These are phyloP conservation scores for Geotrichum reessii DNA, from an alignment of 1,139 yeast species.

Conservation along the genomic window DNA sequence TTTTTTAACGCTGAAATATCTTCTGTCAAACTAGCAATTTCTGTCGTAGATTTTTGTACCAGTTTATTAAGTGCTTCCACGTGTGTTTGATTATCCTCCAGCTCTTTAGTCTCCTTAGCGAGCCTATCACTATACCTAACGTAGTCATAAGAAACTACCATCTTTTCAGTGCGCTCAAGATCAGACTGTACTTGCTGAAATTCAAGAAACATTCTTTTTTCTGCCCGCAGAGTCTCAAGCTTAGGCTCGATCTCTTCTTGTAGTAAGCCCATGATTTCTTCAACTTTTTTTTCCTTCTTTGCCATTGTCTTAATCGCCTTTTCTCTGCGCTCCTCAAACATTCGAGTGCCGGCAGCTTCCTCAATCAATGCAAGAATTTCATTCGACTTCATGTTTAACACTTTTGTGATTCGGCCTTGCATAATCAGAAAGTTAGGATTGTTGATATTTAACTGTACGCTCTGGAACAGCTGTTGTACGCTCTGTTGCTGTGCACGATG, in stretches of 20 bases:
- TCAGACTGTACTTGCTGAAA: conserved; percentile 81
- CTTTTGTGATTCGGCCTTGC: conserved; percentile 98
- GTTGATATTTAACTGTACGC: conserved; percentile 91
- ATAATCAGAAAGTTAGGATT: conserved; percentile 94
- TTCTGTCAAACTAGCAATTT: conserved; percentile 53
- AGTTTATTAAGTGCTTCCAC: conserved; percentile 38
- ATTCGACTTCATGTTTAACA: conserved; percentile 88
- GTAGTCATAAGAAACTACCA: conserved; percentile 77
- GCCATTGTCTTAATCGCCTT: conserved; percentile 89
- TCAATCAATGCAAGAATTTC: conserved; percentile 88
- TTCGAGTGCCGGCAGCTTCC: conserved; percentile 97
- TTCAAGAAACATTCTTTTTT: conserved; percentile 77
- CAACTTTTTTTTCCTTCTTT: conserved; percentile 79
- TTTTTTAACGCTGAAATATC: conserved; percentile 55
- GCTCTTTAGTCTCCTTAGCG: conserved; percentile 27
- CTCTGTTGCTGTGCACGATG: conserved; percentile 95
- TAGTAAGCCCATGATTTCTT: conserved; percentile 66
- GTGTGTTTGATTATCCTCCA: conserved; percentile 38
- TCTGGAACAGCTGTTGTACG: conserved; percentile 83
- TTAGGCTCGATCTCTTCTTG: conserved; percentile 91
- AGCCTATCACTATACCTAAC: conserved; percentile 38
- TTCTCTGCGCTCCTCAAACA: conserved; percentile 89
- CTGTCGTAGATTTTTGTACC: conserved; percentile 46
- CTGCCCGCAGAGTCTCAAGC: conserved; percentile 70
- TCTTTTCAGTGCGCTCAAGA: conserved; percentile 64